These are phyloP conservation scores for Kwoniella bestiolae DNA, from an alignment of 768 basidiomycete genomes.

Conservation along the genomic window DNA sequence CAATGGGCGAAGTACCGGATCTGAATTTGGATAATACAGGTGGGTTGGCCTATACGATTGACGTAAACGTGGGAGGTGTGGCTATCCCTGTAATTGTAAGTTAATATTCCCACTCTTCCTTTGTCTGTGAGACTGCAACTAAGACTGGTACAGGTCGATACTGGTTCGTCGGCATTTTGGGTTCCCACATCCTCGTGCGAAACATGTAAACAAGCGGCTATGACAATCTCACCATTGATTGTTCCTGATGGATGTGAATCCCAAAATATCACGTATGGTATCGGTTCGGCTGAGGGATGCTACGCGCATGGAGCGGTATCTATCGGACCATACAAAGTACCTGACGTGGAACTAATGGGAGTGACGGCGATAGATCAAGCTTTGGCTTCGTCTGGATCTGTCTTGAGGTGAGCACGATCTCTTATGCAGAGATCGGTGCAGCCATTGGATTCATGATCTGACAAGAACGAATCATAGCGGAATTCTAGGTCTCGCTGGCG, in stretches of 20 bases:
- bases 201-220: background rate
- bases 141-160: slow-evolving; percentile 9
- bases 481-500: slow-evolving; percentile 18
- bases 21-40: slow-evolving; percentile 14
- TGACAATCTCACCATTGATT: slow-evolving; percentile 7
- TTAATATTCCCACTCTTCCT: background rate
- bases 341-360: slow-evolving; percentile 16
- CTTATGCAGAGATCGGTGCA: no score
- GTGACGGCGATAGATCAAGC: slow-evolving; percentile 10
- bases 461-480: background rate
- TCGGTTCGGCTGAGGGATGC: slow-evolving; percentile 11
- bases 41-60: slow-evolving; percentile 20
- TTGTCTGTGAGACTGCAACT: background rate
- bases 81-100: slow-evolving; percentile 21
- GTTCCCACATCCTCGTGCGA: slow-evolving; percentile 1
- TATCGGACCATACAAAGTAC: slow-evolving; percentile 8
- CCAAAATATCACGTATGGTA: slow-evolving; percentile 11
- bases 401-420: slow-evolving; percentile 19
- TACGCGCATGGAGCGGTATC: background rate
- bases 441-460: background rate
- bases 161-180: slow-evolving; percentile 12
- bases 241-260: slow-evolving; percentile 9
- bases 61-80: slow-evolving; percentile 11
- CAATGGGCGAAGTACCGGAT: slow-evolving; percentile 6
- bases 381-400: slow-evolving; percentile 2